phyloP scores from a whole-genome alignment of 768 basidiomycete genomes.

The Butyriboletus loyo region DNA sequence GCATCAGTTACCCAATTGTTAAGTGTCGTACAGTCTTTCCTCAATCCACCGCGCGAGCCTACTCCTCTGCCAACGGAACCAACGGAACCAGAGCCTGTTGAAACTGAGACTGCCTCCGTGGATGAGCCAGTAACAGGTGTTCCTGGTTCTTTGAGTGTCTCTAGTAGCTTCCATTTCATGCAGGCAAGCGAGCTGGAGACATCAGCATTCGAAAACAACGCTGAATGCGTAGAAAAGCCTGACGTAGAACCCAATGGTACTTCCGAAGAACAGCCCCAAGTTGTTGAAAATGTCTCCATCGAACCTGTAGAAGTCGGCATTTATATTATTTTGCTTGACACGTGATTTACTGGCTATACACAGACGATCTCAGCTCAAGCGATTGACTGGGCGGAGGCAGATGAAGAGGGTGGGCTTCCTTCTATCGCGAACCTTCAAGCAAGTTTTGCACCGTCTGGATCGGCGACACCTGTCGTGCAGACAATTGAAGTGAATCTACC shows the following conservation, averaged over 20 bases:
- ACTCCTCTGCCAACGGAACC: conserved; percentile 36
- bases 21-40: conserved; percentile 52
- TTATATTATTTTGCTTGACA: not conserved
- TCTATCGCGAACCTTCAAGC: conserved; percentile 73
- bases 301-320: conserved; percentile 34
- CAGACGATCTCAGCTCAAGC: conserved; percentile 31
- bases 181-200: conserved; percentile 76
- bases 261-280: conserved; percentile 18
- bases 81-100: conserved; percentile 29
- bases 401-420: conserved; percentile 78
- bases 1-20: conserved; percentile 57
- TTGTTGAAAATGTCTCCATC: conserved; percentile 1
- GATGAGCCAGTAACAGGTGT: conserved; percentile 40
- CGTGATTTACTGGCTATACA: not conserved
- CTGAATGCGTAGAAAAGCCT: conserved; percentile 55
- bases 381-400: conserved; percentile 76
- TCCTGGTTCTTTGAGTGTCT: conserved; percentile 36
- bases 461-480: conserved; percentile 53
- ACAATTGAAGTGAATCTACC: conserved; percentile 35
- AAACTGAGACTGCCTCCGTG: conserved; percentile 28
- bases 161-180: conserved; percentile 74
- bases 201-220: conserved; percentile 46
- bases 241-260: conserved; percentile 29
- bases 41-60: conserved; percentile 44
- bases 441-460: conserved; percentile 71